These are phyloP conservation scores for Sporothrix inflata DNA, from an alignment of 2,329 filamentous ascomycete species.

Conservation along the genomic window DNA sequence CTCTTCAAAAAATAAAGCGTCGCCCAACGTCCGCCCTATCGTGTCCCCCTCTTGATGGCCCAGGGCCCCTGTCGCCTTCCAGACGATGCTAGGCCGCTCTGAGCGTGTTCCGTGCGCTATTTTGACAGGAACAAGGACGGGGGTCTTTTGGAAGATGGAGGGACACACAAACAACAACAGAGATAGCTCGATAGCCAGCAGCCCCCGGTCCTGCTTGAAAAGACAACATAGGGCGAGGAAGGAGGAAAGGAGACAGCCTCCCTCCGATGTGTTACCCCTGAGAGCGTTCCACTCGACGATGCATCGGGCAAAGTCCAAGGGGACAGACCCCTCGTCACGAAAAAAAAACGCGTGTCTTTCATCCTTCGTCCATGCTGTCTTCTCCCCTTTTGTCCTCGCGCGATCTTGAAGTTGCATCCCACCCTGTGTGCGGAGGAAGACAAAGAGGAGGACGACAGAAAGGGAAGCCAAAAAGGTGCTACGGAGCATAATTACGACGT, in stretches of 20 bases:
- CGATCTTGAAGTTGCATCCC: neutral
- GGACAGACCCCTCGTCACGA: neutral
- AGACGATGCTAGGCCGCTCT: conserved; percentile 13
- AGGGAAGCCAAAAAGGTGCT: neutral
- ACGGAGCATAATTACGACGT: conserved; percentile 1
- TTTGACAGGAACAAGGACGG: conserved; percentile 23
- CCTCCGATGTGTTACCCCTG: neutral
- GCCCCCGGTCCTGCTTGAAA: neutral
- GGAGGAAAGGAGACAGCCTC: neutral
- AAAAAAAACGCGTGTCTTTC: conserved; percentile 12
- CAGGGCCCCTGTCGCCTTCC: neutral
- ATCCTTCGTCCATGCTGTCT: neutral
- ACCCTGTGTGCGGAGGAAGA: neutral
- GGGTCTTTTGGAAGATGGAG: conserved; percentile 10
- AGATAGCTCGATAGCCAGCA: conserved; percentile 16
- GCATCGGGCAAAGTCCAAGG: conserved; percentile 12
- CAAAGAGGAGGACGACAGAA: neutral
- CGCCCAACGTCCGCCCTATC: neutral
- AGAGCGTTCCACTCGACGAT: neutral
- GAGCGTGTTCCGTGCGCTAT: conserved; percentile 26
- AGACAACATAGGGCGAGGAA: neutral
- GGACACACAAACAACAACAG: neutral
- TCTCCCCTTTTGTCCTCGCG: conserved; percentile 2
- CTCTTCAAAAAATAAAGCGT: no score
- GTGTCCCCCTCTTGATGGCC: neutral